Conservation (phyloP, 176 grass and related monocot genomes). For the barley (Hordeum vulgare) region MorexV3_pseudomolecules_assembly NC_058523.1:559945579-559946078, state of each 20-base stretch:
- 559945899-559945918: conserved; percentile 64
- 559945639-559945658: conserved; percentile 84
- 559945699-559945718: not conserved
- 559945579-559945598: conserved; percentile 94
- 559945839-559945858: conserved; percentile 91
- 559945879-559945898: conserved; percentile 85
- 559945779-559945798: conserved; percentile 82
- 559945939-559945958: not conserved
- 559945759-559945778: conserved; percentile 81
- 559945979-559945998: not conserved
- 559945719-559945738: not conserved
- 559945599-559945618: conserved; percentile 72
- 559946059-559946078: not conserved
- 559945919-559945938: not conserved
- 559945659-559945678: conserved; percentile 71
- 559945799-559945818: conserved; percentile 76
- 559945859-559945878: conserved; percentile 95
- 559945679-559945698: not conserved
- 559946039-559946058: not conserved
- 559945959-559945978: not conserved
- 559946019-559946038: not conserved
- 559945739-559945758: not conserved
- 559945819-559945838: conserved; percentile 86
- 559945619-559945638: conserved; percentile 95
- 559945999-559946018: not conserved